These are phyloP conservation scores for Nematocida parisii DNA, from an alignment of 371 early-diverging fungal species.

Conservation along the genomic window DNA sequence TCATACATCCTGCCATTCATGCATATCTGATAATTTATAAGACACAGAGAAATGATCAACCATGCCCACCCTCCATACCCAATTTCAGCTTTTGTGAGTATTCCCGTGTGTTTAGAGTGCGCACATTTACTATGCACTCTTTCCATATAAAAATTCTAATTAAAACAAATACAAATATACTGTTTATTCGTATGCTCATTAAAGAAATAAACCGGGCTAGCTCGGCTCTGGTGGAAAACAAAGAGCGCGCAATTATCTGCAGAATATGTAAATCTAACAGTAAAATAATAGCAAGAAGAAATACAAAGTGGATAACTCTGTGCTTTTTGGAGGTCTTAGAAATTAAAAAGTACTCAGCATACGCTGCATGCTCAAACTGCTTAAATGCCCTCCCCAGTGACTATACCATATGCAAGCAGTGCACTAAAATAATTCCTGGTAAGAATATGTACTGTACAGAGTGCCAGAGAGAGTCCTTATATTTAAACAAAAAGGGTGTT, in stretches of 20 bases:
- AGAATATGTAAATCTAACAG: constrained; percentile 11
- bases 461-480: too few species aligned
- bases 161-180: constrained; percentile 28
- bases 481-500: too few species aligned
- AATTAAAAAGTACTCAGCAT: constrained; percentile 21
- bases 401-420: constrained; percentile 27
- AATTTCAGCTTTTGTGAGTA: not conserved
- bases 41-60: not conserved
- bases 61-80: constrained; percentile 41
- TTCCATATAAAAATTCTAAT: constrained; percentile 44
- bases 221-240: not conserved
- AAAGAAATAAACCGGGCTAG: constrained; percentile 12
- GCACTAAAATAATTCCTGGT: not conserved
- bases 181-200: not conserved
- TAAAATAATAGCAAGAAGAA: constrained; percentile 31
- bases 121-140: constrained; percentile 51
- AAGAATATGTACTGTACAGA: not conserved
- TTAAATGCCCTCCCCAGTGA: constrained; percentile 28
- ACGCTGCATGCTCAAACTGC: constrained; percentile 49
- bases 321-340: constrained; percentile 21
- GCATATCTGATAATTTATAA: constrained; percentile 34
- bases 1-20: not conserved
- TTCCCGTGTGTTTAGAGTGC: constrained; percentile 8
- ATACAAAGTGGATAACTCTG: constrained; percentile 29
- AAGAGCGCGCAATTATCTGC: constrained; percentile 23